phyloP scores from a whole-genome alignment of 768 basidiomycete species.

The Termitomyces sp. region DNA sequence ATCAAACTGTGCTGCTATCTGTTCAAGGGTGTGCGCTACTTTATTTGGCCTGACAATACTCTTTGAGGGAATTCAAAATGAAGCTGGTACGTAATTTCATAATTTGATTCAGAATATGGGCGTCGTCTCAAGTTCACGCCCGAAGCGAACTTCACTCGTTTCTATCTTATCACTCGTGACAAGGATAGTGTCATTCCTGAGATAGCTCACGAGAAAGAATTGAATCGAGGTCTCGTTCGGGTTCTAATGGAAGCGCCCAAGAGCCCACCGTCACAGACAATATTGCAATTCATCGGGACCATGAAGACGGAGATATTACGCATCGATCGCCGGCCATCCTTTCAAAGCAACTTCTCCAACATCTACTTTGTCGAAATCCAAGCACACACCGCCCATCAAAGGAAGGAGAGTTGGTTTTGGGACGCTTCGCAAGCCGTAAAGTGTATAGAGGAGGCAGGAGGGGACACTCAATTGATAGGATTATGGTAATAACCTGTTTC shows the following conservation, averaged over 20 bases:
- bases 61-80: conserved; percentile 61
- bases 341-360: conserved; percentile 42
- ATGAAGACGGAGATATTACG: conserved; percentile 45
- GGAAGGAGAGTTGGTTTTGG: conserved; percentile 24
- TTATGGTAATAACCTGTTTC: conserved; percentile 46
- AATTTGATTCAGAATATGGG: too few species aligned
- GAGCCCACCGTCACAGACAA: conserved; percentile 12
- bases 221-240: conserved; percentile 30
- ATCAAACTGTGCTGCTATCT: conserved; percentile 65
- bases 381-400: conserved; percentile 7
- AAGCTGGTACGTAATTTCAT: conserved; percentile 32
- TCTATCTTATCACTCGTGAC: conserved; percentile 52
- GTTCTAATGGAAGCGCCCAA: conserved; percentile 14
- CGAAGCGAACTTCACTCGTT: conserved; percentile 66
- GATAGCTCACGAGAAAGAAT: background rate
- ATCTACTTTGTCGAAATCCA: conserved; percentile 66
- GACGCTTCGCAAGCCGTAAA: conserved; percentile 32
- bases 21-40: conserved; percentile 59
- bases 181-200: conserved; percentile 17
- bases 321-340: conserved; percentile 64
- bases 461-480: conserved; percentile 40
- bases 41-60: conserved; percentile 66
- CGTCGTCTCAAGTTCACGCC: background rate
- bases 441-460: conserved; percentile 29
- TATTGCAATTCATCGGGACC: conserved; percentile 25